Evolutionary conservation across 2,329 filamentous ascomycete species (phyloP).

Genomic region (Colletotrichum trifolii): DNA sequence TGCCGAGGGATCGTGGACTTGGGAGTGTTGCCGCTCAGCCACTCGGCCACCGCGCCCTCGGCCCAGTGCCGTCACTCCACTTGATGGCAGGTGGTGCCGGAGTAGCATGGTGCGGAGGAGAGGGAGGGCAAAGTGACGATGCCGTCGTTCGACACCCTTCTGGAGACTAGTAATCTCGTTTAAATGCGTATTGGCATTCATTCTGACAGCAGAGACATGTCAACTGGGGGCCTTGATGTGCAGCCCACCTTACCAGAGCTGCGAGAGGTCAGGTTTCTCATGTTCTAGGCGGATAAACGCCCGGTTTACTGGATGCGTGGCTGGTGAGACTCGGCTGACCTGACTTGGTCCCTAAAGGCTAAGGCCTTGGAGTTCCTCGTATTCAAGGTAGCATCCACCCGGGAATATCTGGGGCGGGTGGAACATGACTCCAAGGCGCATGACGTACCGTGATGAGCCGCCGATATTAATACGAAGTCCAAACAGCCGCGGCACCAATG

Average conservation of each 20-base stretch:
- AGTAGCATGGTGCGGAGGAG: not conserved
- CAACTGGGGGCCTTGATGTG: constrained; percentile 2
- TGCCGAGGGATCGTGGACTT: constrained; percentile 15
- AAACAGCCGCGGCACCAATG: constrained; percentile 6
- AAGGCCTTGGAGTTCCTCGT: constrained; percentile 12
- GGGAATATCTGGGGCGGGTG: constrained; percentile 26
- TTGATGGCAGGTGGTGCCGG: constrained; percentile 6
- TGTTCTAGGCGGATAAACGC: not conserved
- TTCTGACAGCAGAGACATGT: not conserved
- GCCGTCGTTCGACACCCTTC: constrained; percentile 3
- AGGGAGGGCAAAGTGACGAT: not conserved
- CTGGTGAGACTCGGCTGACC: constrained; percentile 3
- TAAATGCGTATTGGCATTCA: constrained; percentile 3
- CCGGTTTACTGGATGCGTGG: constrained; percentile 2
- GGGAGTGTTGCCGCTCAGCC: constrained; percentile 5
- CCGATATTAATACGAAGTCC: constrained; percentile 25
- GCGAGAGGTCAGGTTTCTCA: not conserved
- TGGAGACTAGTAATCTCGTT: not conserved
- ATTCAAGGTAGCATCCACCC: constrained; percentile 30
- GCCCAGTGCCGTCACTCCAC: constrained; percentile 2
- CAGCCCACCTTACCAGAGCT: not conserved
- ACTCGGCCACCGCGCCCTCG: constrained; percentile 11
- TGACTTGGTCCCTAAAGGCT: not conserved
- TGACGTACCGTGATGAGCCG: constrained; percentile 28
- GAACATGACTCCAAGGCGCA: constrained; percentile 15